A percentile compares a stretch with the other conserved stretches of the same genome.
phyloP scores from a whole-genome alignment of 192 early-diverging fungal species.

The Gamsiella multidivaricata region DNA sequence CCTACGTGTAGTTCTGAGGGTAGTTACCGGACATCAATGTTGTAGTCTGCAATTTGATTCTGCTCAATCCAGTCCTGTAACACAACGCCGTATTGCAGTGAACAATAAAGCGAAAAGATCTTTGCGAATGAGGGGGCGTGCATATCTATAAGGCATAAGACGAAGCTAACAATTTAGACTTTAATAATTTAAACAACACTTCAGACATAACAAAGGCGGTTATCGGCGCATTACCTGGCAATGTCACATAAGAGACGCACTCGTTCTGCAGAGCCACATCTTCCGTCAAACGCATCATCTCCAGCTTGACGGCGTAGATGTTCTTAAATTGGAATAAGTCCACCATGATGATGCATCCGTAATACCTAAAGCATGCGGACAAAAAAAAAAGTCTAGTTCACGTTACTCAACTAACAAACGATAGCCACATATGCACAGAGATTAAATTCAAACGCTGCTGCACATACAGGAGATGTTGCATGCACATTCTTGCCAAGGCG shows the following conservation, averaged over 20 bases:
- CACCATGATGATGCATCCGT: conserved; percentile 89
- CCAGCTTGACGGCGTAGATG: conserved; percentile 78
- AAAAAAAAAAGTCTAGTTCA: too few species aligned
- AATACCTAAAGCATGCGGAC: conserved; percentile 70
- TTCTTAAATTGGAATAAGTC: conserved; percentile 98
- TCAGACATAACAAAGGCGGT: background rate
- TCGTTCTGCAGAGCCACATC: conserved; percentile 77
- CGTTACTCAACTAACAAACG: too few species aligned
- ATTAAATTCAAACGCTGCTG: background rate
- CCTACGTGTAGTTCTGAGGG: background rate
- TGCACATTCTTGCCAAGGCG: conserved; percentile 78
- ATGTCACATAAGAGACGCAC: conserved; percentile 79
- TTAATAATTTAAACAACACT: too few species aligned
- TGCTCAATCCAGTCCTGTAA: conserved; percentile 91
- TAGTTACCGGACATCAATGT: conserved; percentile 84
- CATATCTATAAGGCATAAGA: conserved; percentile 40
- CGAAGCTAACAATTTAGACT: too few species aligned
- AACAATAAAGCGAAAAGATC: conserved; percentile 83
- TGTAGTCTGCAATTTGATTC: conserved; percentile 68
- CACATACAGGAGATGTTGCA: conserved; percentile 90
- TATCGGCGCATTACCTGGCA: conserved; percentile 44
- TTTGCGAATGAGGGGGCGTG: conserved; percentile 71
- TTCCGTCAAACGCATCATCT: conserved; percentile 71
- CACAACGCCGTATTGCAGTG: conserved; percentile 78
- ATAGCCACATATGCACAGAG: too few species aligned